Evolutionary conservation across 2,329 filamentous ascomycete species (phyloP).

Genomic region (Phialophora expanda): DNA sequence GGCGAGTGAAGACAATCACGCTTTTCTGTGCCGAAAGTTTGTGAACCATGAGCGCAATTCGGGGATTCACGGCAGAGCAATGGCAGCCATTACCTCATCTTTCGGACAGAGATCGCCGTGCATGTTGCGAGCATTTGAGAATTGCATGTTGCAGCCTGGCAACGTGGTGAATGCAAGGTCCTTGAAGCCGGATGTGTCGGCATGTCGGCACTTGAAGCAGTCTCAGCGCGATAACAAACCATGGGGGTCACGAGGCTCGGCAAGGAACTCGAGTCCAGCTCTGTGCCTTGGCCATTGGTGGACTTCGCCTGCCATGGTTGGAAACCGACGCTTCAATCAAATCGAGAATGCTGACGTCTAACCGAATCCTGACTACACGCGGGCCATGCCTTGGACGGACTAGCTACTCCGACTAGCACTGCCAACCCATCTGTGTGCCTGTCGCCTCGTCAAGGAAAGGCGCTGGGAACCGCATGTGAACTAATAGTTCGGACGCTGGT

Average conservation of each 20-base stretch:
- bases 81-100: conserved; percentile 2
- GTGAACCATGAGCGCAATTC: neutral
- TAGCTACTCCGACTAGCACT: neutral
- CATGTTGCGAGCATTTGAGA: neutral
- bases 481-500: neutral
- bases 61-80: neutral
- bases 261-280: neutral
- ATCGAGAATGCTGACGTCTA: conserved; percentile 1
- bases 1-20: neutral
- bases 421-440: neutral
- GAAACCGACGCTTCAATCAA: neutral
- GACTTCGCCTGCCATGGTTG: neutral
- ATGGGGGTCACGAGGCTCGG: neutral
- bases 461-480: neutral
- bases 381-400: neutral
- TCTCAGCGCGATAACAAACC: neutral
- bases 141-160: neutral
- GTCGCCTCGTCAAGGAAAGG: neutral
- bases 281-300: neutral
- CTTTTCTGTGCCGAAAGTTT: neutral
- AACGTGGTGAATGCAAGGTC: neutral
- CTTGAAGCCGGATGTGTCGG: neutral
- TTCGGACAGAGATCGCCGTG: neutral
- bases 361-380: neutral
- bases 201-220: neutral